These are phyloP conservation scores for Backusella circina DNA, from an alignment of 192 early-diverging fungal species.

Conservation along the genomic window DNA sequence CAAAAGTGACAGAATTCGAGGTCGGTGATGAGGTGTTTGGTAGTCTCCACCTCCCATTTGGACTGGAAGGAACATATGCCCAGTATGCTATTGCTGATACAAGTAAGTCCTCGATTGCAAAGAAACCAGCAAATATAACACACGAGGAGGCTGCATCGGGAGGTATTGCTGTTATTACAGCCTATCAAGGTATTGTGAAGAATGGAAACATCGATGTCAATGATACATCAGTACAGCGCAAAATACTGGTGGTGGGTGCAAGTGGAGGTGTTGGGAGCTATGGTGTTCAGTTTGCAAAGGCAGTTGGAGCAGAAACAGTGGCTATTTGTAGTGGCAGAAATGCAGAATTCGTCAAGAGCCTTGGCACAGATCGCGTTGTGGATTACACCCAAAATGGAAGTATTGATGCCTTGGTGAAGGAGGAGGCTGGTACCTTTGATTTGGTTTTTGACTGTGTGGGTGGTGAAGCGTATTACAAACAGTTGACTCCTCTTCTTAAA, in stretches of 20 bases:
- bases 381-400: slow-evolving; percentile 51
- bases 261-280: slow-evolving; percentile 49
- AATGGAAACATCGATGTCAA: not conserved
- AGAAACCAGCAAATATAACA: slow-evolving; percentile 13
- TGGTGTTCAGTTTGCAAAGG: slow-evolving; percentile 51
- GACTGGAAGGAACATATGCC: slow-evolving; percentile 17
- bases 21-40: slow-evolving; percentile 26
- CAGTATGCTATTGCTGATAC: slow-evolving; percentile 7
- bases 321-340: slow-evolving; percentile 53
- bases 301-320: slow-evolving; percentile 47
- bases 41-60: not conserved
- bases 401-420: slow-evolving; percentile 9
- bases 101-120: not conserved
- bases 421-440: slow-evolving; percentile 34
- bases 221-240: slow-evolving; percentile 3
- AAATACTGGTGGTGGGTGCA: slow-evolving; percentile 47
- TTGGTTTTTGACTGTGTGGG: slow-evolving; percentile 46
- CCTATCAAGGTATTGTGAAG: not conserved
- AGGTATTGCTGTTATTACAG: slow-evolving; percentile 10
- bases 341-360: slow-evolving; percentile 36
- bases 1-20: slow-evolving; percentile 14
- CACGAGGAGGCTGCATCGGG: slow-evolving; percentile 3
- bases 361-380: slow-evolving; percentile 54
- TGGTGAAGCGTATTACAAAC: slow-evolving; percentile 24
- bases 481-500: not conserved